A percentile compares a stretch with the other conserved stretches of the same genome.
These are phyloP conservation scores for Nicotiana rustica DNA, from an alignment of 305 asterid species.

Conservation along the genomic window DNA sequence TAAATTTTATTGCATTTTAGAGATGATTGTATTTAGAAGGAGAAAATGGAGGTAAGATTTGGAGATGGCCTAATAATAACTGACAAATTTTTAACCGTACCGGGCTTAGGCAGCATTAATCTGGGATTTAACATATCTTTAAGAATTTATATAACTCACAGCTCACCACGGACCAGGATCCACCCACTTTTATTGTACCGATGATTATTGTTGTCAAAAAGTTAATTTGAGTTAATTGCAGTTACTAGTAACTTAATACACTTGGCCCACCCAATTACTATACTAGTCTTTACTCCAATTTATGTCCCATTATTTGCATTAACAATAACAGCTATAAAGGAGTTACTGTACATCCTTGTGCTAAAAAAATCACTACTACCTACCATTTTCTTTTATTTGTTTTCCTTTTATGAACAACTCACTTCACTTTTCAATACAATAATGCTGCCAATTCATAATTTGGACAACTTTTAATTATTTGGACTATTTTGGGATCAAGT, in stretches of 20 bases:
- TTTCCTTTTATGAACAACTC: constrained; percentile 14
- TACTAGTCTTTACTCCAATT: not conserved
- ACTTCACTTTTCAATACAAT: constrained; percentile 15
- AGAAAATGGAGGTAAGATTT: no score
- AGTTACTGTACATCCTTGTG: not conserved
- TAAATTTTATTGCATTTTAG: no score
- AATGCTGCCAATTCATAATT: constrained; percentile 22
- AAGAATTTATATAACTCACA: not conserved
- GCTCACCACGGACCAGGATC: not conserved
- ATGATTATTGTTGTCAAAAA: not conserved
- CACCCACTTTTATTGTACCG: not conserved
- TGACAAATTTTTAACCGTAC: not conserved
- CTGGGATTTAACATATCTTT: not conserved
- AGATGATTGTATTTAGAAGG: no score
- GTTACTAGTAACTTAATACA: not conserved
- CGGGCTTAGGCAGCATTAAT: not conserved
- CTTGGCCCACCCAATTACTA: not conserved
- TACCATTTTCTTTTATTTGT: not conserved
- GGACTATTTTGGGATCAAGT: not conserved
- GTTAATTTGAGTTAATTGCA: constrained; percentile 18
- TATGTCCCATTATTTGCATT: constrained; percentile 10
- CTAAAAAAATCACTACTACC: not conserved
- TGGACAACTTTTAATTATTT: not conserved
- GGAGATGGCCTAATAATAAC: no score
- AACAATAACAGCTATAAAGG: constrained; percentile 13